Evolutionary conservation across 805 yeast genomes (phyloP).

Genomic region (Kurtzmaniella cleridarum): DNA sequence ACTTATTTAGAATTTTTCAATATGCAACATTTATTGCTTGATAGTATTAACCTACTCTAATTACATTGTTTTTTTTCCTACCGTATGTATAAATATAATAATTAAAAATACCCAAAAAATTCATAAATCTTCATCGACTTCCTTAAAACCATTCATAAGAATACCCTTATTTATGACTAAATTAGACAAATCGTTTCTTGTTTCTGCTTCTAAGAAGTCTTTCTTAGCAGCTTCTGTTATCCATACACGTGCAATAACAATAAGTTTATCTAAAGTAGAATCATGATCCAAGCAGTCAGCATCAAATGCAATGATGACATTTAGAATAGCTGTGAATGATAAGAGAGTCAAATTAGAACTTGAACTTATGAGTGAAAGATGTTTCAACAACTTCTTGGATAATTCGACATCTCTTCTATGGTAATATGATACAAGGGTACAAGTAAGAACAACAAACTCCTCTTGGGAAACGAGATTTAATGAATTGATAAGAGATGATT

Average conservation of each 20-base stretch:
- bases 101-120: background rate
- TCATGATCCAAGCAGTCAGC: conserved; percentile 14
- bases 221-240: conserved; percentile 18
- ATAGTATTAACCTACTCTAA: too few species aligned
- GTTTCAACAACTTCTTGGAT: conserved; percentile 17
- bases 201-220: conserved; percentile 14
- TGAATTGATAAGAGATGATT: conserved; percentile 22
- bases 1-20: background rate
- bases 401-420: conserved; percentile 11
- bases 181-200: conserved; percentile 24
- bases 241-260: conserved; percentile 25
- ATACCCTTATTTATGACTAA: conserved; percentile 28
- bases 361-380: conserved; percentile 14
- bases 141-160: conserved; percentile 22
- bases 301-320: conserved; percentile 13
- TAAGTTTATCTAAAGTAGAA: conserved; percentile 22
- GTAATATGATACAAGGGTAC: conserved; percentile 22
- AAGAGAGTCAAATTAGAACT: conserved; percentile 19
- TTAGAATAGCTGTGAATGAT: conserved; percentile 28
- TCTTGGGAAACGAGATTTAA: conserved; percentile 30
- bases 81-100: background rate
- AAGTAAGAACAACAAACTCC: conserved; percentile 25
- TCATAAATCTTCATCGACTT: conserved; percentile 4
- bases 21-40: too few species aligned
- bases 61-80: too few species aligned